Evolutionary conservation across 225 moss, liverwort and hornwort genomes (phyloP), one percentile per base, ranked within the genome.

Genomic region (Antitrichia curtipendula): DNA sequence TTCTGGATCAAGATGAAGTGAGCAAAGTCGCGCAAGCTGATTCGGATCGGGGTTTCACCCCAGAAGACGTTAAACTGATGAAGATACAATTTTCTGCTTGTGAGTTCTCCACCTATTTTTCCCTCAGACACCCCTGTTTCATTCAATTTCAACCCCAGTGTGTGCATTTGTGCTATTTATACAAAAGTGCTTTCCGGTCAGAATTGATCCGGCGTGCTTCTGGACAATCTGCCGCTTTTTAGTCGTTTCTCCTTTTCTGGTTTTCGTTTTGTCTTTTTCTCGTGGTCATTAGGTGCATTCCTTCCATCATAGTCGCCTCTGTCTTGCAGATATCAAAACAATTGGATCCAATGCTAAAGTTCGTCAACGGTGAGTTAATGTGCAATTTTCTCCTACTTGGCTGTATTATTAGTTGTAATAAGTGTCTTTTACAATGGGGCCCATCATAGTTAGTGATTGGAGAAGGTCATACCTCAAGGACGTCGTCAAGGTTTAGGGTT

Each of bases 1-100:
- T 99, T 59, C 85, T 99, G 93, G 97, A 97, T 69, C 93, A 93
- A 85, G 99, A 97, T 88, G 99, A 99, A 88, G 96, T 96, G n/a
- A 96, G 95, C 86, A 93, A 94, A 90, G 97, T 97, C 6, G 88
- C 93, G 16, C 93, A 93, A 66, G 92, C 90, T n/a, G 97, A 99
- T 87, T 94, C 89, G 75, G 97, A 99, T 86, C 96, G 97, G 50
- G 99, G 96, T 25, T 93, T 96, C 71, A 96, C 97, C 22, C 61
- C 95, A 50, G 96, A 99, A 70, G 99, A 99, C 85, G 93, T 96
- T 66, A 99, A 99, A 87, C 80, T 99, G 86, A 95, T 99, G 85
- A 99, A 97, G 90, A 97, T 96, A 80, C 94, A 97, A 76, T 90
- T 95, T 60, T 97, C 99, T 77, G 31, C 60, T 65, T 97, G 96